Conservation (phyloP, 2,329 filamentous ascomycete species). For the Penicillium sp. region DNA sequence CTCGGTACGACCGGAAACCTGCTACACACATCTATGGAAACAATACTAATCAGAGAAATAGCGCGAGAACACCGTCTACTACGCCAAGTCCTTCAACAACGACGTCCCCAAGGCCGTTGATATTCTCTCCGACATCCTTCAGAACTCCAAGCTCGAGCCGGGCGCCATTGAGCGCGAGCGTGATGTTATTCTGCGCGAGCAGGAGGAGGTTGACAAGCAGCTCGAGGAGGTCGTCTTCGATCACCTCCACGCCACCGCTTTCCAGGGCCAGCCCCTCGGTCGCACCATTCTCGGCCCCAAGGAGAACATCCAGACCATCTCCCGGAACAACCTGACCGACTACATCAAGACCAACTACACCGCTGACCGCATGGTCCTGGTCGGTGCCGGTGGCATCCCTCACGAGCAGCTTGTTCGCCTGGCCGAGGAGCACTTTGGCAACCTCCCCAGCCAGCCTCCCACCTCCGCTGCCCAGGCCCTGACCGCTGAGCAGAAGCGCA, state of each 20-base stretch:
- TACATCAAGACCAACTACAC: conserved; percentile 99
- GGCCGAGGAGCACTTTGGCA: conserved; percentile 91
- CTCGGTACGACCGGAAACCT: conserved; percentile 64
- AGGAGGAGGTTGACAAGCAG: conserved; percentile 99
- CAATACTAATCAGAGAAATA: conserved; percentile 41
- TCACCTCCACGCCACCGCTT: conserved; percentile 96
- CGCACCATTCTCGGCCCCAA: conserved; percentile 96
- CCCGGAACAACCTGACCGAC: conserved; percentile 81
- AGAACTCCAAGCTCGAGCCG: conserved; percentile 97
- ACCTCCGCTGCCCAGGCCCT: conserved; percentile 69
- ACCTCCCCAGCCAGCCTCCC: conserved; percentile 71
- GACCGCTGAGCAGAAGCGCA: conserved; percentile 73
- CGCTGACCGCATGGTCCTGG: conserved; percentile 98
- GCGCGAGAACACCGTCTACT: conserved; percentile 99
- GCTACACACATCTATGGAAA: conserved; percentile 13
- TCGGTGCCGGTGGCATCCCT: conserved; percentile 88
- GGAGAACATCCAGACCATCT: conserved; percentile 97
- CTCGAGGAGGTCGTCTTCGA: conserved; percentile 99
- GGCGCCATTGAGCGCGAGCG: conserved; percentile 93
- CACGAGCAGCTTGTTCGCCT: conserved; percentile 93
- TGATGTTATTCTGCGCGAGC: conserved; percentile 97
- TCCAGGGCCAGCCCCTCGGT: conserved; percentile 91
- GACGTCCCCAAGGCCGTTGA: conserved; percentile 96
- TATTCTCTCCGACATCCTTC: conserved; percentile 97
- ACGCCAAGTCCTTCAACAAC: conserved; percentile 97